Conservation (phyloP, 2,329 filamentous ascomycete genomes). For the Cordyceps javanica region DNA sequence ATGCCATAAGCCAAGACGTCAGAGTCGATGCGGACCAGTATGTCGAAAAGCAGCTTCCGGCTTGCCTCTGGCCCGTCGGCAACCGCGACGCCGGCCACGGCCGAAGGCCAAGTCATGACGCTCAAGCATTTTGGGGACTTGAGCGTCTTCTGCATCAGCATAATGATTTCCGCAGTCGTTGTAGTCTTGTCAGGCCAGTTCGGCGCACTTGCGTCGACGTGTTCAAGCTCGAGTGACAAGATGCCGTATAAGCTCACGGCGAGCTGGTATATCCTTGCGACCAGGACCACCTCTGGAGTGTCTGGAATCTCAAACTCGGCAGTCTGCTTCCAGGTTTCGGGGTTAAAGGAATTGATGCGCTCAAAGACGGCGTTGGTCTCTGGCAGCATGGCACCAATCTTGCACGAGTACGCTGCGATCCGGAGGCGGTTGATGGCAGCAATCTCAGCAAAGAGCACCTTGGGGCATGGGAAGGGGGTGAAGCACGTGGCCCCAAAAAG, state of each 20-base stretch:
- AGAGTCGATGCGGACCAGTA: background rate
- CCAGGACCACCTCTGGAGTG: conserved; percentile 1
- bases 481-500: background rate
- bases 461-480: background rate
- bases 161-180: background rate
- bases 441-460: background rate
- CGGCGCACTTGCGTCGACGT: background rate
- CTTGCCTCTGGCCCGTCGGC: background rate
- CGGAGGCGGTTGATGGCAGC: conserved; percentile 9
- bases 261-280: conserved; percentile 7
- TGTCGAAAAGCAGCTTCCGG: background rate
- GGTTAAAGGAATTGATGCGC: conserved; percentile 1
- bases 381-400: background rate
- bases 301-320: background rate
- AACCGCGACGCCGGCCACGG: background rate
- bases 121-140: background rate
- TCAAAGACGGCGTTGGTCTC: background rate
- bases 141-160: background rate
- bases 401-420: background rate
- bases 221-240: background rate
- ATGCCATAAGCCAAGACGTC: conserved; percentile 6
- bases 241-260: conserved; percentile 7
- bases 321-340: background rate
- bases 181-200: background rate
- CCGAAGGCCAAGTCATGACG: conserved; percentile 4